Evolutionary conservation across 306 rosid species (phyloP), one percentile per base, ranked within the genome.

Genomic region (Luffa acutangula): DNA sequence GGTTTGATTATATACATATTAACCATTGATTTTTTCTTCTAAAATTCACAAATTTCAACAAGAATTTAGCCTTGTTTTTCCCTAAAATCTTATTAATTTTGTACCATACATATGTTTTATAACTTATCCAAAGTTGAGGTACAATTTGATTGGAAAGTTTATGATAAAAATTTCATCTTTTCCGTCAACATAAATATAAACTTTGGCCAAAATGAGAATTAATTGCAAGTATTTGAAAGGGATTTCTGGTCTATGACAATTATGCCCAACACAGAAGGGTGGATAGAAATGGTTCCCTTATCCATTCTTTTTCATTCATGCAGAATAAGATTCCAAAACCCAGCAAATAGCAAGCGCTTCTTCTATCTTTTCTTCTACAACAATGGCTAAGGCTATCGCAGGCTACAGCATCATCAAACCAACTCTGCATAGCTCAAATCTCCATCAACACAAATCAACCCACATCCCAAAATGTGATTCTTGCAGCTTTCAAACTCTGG

Each of bases 401-500:
- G 83, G 85, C 54, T 84, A 84, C 85, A 79, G 81, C 84, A 74
- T 83, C 81, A 59, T 36, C 80, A 84, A 76, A 65, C 88, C 84
- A 54, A 81, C 80, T 2, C 60, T 84, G 18, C 81, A 34, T 43
- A 42, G 54, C 72, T 67, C 80, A 15, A 63, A 75, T 58, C 20
- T 78, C 71, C 85, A 80, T n/a, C 54, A 81, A 49, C 81, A 76
- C 37, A 85, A 74, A 64, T 75, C 63, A 54, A 79, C 77, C 53
- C 63, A 74, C 18, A 75, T n/a, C 62, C 74, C 89, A 70, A 78
- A 84, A 52, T 81, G 10, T 37, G 34, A 78, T 80, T 56, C 20
- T 84, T 82, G 88, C 90, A 90, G 97, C 87, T 80, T 79, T 80
- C 95, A 77, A 75, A 85, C 43, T 85, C 91, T 20, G 80, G 87